These are phyloP conservation scores for Claviceps sorghi DNA, from an alignment of 2,329 filamentous ascomycete genomes.

Conservation along the genomic window DNA sequence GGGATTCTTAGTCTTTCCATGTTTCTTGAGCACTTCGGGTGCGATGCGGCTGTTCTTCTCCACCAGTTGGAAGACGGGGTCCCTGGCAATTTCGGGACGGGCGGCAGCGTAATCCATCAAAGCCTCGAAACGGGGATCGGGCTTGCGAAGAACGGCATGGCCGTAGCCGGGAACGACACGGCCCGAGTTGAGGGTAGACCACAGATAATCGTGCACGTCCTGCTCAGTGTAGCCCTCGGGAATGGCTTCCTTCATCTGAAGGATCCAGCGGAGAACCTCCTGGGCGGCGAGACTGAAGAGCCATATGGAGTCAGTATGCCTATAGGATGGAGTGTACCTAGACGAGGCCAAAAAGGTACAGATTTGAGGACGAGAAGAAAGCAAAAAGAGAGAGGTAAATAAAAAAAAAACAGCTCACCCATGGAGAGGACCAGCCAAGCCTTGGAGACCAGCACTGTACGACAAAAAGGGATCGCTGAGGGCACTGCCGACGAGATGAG, in stretches of 20 bases:
- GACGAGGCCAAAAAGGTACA: background rate
- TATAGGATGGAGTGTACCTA: background rate
- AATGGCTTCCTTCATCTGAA: conserved; percentile 87
- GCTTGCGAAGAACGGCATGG: conserved; percentile 90
- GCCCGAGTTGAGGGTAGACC: conserved; percentile 83
- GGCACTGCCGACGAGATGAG: conserved; percentile 87
- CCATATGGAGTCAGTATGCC: background rate
- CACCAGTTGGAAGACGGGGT: conserved; percentile 88
- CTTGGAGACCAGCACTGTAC: conserved; percentile 90
- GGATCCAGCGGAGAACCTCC: conserved; percentile 90
- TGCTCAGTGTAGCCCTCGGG: conserved; percentile 62
- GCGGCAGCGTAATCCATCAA: conserved; percentile 88
- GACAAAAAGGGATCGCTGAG: conserved; percentile 90
- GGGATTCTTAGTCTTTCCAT: conserved; percentile 97
- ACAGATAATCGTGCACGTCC: conserved; percentile 80
- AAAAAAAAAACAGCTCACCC: conserved; percentile 29
- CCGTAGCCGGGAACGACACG: conserved; percentile 92
- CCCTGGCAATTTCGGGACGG: conserved; percentile 67
- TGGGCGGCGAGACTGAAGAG: conserved; percentile 64
- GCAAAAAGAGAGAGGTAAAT: too few relatives aligned
- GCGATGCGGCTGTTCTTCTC: conserved; percentile 87
- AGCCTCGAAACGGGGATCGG: conserved; percentile 90
- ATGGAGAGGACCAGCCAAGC: conserved; percentile 68
- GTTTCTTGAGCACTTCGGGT: conserved; percentile 76
- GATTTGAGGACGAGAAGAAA: background rate